phyloP scores from a whole-genome alignment of 139 green algal genomes.

The Chlamydomonas sphaeroides region DNA sequence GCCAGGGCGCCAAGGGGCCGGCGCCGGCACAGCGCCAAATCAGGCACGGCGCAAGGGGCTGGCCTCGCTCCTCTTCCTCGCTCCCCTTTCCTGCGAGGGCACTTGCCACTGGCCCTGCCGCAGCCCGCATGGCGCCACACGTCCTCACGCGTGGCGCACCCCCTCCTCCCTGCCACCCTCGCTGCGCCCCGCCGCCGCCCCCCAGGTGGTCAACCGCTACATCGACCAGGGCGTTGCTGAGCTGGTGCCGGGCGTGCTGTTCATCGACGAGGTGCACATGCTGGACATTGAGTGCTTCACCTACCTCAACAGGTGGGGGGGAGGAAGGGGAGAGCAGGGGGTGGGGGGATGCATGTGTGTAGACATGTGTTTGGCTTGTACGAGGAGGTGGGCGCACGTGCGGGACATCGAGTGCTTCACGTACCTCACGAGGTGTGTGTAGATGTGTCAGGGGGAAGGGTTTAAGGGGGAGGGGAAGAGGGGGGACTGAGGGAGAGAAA shows the following conservation, averaged over 20 bases:
- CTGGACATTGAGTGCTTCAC: slow-evolving; percentile 99
- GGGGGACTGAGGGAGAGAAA: too few species aligned
- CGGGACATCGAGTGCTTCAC: slow-evolving; percentile 99
- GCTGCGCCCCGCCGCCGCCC: background rate
- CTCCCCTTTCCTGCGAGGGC: too few species aligned
- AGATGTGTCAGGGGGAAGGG: too few species aligned
- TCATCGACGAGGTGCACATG: slow-evolving; percentile 99
- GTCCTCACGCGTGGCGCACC: too few species aligned
- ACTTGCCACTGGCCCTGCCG: too few species aligned
- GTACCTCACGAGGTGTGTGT: slow-evolving; percentile 93
- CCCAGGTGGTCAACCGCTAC: slow-evolving; percentile 56
- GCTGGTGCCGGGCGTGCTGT: slow-evolving; percentile 98
- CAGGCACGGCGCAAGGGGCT: too few species aligned
- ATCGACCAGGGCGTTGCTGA: slow-evolving; percentile 62
- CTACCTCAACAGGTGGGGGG: slow-evolving; percentile 88
- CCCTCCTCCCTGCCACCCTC: background rate
- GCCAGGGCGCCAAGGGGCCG: background rate
- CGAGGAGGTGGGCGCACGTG: slow-evolving; percentile 99
- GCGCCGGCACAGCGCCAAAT: too few species aligned
- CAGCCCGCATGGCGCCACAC: too few species aligned
- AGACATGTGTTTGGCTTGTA: too few species aligned
- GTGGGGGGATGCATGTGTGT: too few species aligned
- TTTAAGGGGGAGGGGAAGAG: too few species aligned
- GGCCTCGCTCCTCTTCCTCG: too few species aligned
- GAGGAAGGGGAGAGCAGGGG: background rate